A percentile compares a stretch with the other conserved stretches of the same genome.
Evolutionary conservation across 2,329 filamentous ascomycete species (phyloP).

Genomic region (Paraphaeosphaeria minitans): DNA sequence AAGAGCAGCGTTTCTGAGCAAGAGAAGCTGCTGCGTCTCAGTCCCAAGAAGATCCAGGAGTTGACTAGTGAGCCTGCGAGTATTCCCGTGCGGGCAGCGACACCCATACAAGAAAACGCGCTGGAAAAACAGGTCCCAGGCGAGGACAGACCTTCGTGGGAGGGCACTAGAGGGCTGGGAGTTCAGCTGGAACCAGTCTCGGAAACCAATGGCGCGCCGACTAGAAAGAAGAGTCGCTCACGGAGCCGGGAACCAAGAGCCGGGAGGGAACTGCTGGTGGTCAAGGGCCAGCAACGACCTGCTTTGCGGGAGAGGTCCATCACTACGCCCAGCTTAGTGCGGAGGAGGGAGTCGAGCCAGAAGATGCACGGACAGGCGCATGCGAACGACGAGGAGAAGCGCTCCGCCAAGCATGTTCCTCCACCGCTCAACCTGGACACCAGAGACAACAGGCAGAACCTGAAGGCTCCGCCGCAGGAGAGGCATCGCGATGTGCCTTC

Average conservation of each 20-base stretch:
- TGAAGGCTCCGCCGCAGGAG: slow-evolving; percentile 40
- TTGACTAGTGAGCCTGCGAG: slow-evolving; percentile 61
- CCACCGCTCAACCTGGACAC: slow-evolving; percentile 44
- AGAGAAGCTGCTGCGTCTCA: slow-evolving; percentile 57
- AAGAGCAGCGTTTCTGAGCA: slow-evolving; percentile 45
- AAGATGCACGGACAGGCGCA: slow-evolving; percentile 23
- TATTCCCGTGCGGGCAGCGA: slow-evolving; percentile 55
- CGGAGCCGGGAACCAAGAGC: slow-evolving; percentile 17
- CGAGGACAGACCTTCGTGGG: slow-evolving; percentile 20
- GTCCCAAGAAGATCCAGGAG: slow-evolving; percentile 60
- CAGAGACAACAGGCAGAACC: slow-evolving; percentile 27
- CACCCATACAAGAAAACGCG: slow-evolving; percentile 45
- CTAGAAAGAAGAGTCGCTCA: slow-evolving; percentile 17
- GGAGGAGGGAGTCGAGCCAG: slow-evolving; percentile 44
- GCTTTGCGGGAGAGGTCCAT: slow-evolving; percentile 39
- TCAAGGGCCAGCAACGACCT: slow-evolving; percentile 41
- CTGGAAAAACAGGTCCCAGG: slow-evolving; percentile 28
- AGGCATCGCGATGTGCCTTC: slow-evolving; percentile 43
- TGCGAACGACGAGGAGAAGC: slow-evolving; percentile 27
- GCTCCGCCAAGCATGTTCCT: slow-evolving; percentile 27
- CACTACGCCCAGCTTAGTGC: slow-evolving; percentile 46
- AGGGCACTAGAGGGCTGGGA: slow-evolving; percentile 26
- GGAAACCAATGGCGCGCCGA: slow-evolving; percentile 18
- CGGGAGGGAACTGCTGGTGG: slow-evolving; percentile 37
- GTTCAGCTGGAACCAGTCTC: slow-evolving; percentile 28